phyloP scores from a whole-genome alignment of 106 monocot species.

The Acorus gramineus region DNA sequence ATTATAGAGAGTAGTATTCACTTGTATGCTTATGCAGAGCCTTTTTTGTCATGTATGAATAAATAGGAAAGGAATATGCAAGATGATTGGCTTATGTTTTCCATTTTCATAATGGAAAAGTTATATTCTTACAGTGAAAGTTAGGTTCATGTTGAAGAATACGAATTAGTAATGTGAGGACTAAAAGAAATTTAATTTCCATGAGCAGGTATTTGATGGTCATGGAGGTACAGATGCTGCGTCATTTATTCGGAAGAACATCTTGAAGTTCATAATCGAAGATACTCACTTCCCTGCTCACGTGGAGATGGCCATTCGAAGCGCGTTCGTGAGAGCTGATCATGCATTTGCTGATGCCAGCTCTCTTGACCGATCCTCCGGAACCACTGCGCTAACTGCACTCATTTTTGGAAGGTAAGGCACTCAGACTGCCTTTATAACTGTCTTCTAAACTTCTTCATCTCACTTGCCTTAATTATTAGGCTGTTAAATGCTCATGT shows the following conservation, averaged over 20 bases:
- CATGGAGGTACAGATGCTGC: conserved; percentile 75
- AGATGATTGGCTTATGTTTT: background rate
- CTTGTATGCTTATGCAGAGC: too few species aligned
- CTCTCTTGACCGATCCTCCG: conserved; percentile 54
- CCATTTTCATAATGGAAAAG: background rate
- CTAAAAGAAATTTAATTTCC: background rate
- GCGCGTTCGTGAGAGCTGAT: conserved; percentile 60
- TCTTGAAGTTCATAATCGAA: conserved; percentile 50
- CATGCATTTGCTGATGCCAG: conserved; percentile 52
- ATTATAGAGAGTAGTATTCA: too few species aligned
- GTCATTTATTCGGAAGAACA: conserved; percentile 38
- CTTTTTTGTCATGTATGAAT: too few species aligned
- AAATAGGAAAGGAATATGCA: background rate
- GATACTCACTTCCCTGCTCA: conserved; percentile 43
- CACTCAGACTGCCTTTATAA: background rate
- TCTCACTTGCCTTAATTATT: too few species aligned
- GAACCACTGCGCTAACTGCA: conserved; percentile 62
- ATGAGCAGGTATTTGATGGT: conserved; percentile 69
- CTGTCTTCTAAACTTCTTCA: background rate
- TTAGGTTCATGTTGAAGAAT: too few species aligned
- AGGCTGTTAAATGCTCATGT: too few species aligned
- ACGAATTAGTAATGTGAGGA: background rate
- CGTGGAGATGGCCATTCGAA: conserved; percentile 46
- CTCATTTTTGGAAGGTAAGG: conserved; percentile 57
- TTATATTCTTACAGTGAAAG: background rate